Conservation (phyloP, 2,329 filamentous ascomycete genomes). For the Arthrobotrys sphaeroides region DNA sequence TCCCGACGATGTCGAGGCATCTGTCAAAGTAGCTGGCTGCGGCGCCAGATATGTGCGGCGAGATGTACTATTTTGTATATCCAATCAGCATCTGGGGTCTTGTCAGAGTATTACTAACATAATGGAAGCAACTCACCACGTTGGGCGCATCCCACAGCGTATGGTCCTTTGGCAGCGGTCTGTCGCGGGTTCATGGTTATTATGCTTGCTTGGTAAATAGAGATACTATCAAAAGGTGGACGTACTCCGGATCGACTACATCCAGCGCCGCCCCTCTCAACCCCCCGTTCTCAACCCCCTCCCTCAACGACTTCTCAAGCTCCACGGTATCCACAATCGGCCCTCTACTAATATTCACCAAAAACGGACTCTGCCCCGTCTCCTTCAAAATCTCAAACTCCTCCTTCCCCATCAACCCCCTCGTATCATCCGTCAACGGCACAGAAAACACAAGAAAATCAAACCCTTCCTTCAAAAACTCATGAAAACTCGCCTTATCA, state of each 20-base stretch:
- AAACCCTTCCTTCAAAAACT: slow-evolving; percentile 61
- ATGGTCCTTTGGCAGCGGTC: slow-evolving; percentile 73
- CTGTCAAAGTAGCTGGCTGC: slow-evolving; percentile 68
- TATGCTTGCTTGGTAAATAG: not conserved
- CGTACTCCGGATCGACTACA: slow-evolving; percentile 76
- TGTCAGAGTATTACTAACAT: not conserved
- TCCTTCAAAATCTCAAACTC: slow-evolving; percentile 65
- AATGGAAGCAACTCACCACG: slow-evolving; percentile 66
- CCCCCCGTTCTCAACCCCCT: slow-evolving; percentile 63
- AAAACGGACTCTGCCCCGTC: slow-evolving; percentile 65
- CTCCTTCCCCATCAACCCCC: slow-evolving; percentile 65
- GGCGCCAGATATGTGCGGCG: slow-evolving; percentile 68
- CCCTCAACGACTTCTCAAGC: slow-evolving; percentile 70
- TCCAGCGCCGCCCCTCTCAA: slow-evolving; percentile 77
- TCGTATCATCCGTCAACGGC: slow-evolving; percentile 66
- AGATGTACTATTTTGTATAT: slow-evolving; percentile 49
- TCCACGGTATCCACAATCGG: slow-evolving; percentile 71
- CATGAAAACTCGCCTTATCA: slow-evolving; percentile 59
- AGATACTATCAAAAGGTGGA: not conserved
- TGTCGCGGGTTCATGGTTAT: not conserved
- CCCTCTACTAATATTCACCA: slow-evolving; percentile 78
- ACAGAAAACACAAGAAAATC: slow-evolving; percentile 67
- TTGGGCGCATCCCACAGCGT: slow-evolving; percentile 76
- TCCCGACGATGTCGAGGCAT: slow-evolving; percentile 68
- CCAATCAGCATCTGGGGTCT: too few relatives aligned